A percentile compares a stretch with the other conserved stretches of the same genome.
These are phyloP conservation scores for Sedum album DNA, from an alignment of 164 flowering plant species.

Conservation along the genomic window DNA sequence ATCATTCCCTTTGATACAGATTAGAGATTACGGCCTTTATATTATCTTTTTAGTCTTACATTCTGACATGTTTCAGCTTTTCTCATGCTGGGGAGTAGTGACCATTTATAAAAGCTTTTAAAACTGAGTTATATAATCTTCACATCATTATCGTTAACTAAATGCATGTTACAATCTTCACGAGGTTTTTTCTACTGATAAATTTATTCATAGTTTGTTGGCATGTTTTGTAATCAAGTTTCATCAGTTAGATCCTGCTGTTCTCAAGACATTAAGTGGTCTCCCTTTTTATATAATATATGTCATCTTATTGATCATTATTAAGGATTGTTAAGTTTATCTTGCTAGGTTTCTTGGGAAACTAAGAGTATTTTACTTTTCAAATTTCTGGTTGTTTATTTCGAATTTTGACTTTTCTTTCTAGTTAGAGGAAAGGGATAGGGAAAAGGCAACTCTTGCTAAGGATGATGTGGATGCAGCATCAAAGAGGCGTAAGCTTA, in stretches of 20 bases:
- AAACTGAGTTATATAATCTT: no score
- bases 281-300: no score
- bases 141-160: no score
- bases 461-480: constrained; percentile 87
- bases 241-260: neutral
- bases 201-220: neutral
- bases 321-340: neutral
- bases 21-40: no score
- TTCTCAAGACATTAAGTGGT: neutral
- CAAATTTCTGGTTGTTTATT: neutral
- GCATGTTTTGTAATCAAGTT: neutral
- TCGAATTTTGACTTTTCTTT: constrained; percentile 12
- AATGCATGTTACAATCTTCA: neutral
- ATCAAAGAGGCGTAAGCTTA: constrained; percentile 80
- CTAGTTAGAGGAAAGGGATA: constrained; percentile 72
- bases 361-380: neutral
- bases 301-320: no score
- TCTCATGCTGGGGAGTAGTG: no score
- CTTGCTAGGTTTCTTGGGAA: no score
- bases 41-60: no score
- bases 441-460: constrained; percentile 52
- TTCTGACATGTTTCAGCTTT: no score
- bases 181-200: neutral
- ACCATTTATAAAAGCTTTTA: no score
- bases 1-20: no score